Conservation (phyloP, 2,329 filamentous ascomycete genomes). For the Chrysosporium keratinophilum region DNA sequence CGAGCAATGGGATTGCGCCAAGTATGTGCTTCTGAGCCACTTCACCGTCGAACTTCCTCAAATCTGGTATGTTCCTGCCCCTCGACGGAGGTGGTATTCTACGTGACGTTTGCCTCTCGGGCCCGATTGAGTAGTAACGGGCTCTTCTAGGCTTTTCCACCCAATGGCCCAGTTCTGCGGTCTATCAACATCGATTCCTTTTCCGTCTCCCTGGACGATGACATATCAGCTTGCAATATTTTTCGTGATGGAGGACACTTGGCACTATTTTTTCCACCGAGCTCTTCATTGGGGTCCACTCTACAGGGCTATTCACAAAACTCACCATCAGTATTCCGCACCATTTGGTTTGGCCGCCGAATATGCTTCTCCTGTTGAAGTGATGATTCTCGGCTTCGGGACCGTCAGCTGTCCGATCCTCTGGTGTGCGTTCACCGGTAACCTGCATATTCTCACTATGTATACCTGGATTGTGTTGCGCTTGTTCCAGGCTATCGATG, state of each 20-base stretch:
- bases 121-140: too few species aligned
- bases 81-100: too few species aligned
- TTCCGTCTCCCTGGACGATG: conserved; percentile 77
- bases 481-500: conserved; percentile 94
- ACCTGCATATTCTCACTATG: conserved; percentile 95
- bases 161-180: conserved; percentile 88
- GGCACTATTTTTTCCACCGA: conserved; percentile 97
- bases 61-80: conserved; percentile 64
- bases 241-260: conserved; percentile 91
- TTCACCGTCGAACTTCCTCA: conserved; percentile 97
- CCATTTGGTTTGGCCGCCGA: conserved; percentile 94
- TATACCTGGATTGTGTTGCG: conserved; percentile 90
- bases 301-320: conserved; percentile 96
- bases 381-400: conserved; percentile 85
- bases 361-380: conserved; percentile 95
- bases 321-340: conserved; percentile 97
- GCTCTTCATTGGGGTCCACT: conserved; percentile 86
- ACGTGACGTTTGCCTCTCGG: too few species aligned
- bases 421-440: conserved; percentile 69
- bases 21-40: conserved; percentile 84
- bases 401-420: conserved; percentile 72
- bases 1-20: conserved; percentile 91
- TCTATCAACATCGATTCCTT: conserved; percentile 77
- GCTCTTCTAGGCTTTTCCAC: conserved; percentile 91
- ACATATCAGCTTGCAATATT: conserved; percentile 83